Base-by-base conservation (phyloP, 2,329 filamentous ascomycete species). In the Ophiostoma ulmi region DNA sequence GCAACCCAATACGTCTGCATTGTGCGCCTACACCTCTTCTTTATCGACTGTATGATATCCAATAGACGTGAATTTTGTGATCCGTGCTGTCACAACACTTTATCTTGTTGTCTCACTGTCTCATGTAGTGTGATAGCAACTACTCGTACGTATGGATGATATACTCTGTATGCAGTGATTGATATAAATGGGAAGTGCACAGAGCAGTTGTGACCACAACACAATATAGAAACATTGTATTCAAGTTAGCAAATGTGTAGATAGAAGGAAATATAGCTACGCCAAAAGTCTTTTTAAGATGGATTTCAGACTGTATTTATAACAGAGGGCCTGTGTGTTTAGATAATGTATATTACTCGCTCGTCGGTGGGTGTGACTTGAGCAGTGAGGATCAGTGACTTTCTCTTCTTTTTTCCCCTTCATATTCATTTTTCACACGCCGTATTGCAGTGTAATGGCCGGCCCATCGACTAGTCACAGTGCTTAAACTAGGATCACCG, bases 81-180 rank as follows among this genome's bases (percentile, higher is more conserved):
- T 52, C 58, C 58, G 26, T 63, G 58, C 4, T 20, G 58, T 63
- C 17, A 14, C 58, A 63, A 17, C 58, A 26, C 58, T 63, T 63
- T 31, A 58, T 58, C 52, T 48, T 20, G 20, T 5, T 20, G 44
- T 48, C 17, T 48, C 44, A 20, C 8, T 48, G 52, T 26, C 52
- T 58, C 22, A 58, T 58, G 52, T 11, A 35, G 35, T 63, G 26
- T 63, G 58, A 36, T 63, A 22, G 26, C 58, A 63, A 35, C 11
- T 63, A 61, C 22, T 35, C 58, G 22, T 63, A 63, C 58, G 58
- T 63, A 63, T 26, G 58, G 58, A 63, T 17, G 58, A 35, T 35
- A 11, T 63, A 58, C 22, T 58, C 44, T 17, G 44, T 48, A 48
- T 8, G 44, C 17, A 4, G 44, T 48, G 44, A 48, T 48, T 48